Evolutionary conservation across 805 yeast species (phyloP), one percentile per base, ranked within the genome.

Genomic region (Wickerhamomyces ciferrii): DNA sequence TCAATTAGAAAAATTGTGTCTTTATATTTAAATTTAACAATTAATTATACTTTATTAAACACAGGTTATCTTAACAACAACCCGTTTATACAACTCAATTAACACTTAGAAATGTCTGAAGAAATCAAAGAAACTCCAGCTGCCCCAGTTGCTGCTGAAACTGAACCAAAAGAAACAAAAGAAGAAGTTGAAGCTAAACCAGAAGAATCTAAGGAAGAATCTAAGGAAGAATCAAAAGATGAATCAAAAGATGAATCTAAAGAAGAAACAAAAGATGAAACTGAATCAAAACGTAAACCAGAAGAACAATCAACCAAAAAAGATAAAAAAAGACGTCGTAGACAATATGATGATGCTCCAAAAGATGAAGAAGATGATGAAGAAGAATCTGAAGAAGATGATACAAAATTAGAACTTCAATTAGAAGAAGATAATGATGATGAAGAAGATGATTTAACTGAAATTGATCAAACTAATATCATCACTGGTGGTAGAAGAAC

Each of bases 401-500:
- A 78, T 51, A 83, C 75, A 38, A 78, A 77, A 49, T 57, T 74
- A 41, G 72, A 76, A 37, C 68, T 74, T 5, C 58, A 53, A 44
- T 43, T 66, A 37, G 63, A 64, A 27, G 79, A 71, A 29, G 83
- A 74, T 32, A 89, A 79, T 19, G 87, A 81, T 15, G 81, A 74
- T 19, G 90, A 81, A 21, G 94, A 86, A 32, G 96, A 87, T 56
- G 92, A 85, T 56, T 71, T 88, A 53, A 74, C 76, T 32, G 96
- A 85, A 66, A 87, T 90, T 54, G 96, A 87, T 60, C 73, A 84
- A 36, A 70, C 89, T 36, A 91, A 90, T 67, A 89, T 90, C 62
- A 89, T 89, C 53, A 75, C 84, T n/a, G 69, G 79, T 17, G 94
- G 95, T 14, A 76, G 96, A 67, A 86, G 97, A 72, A 90, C 97